phyloP scores from a whole-genome alignment of 2,329 filamentous ascomycete genomes.

The Paecilomyces niveus region DNA sequence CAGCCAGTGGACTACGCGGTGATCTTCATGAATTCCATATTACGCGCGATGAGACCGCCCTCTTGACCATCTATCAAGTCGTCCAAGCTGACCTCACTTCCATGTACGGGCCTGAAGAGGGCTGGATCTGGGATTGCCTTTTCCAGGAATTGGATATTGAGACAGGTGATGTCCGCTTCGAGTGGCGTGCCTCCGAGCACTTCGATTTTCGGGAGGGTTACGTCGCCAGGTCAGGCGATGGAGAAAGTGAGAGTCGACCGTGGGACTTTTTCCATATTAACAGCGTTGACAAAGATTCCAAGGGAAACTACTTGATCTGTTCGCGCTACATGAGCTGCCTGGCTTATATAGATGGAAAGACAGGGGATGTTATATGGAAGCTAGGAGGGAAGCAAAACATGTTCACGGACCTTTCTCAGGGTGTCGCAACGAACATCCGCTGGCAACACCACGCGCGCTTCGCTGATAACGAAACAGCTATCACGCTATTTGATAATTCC shows the following conservation, averaged over 20 bases:
- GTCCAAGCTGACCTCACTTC: constrained; percentile 31
- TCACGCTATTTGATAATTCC: constrained; percentile 38
- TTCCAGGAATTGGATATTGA: constrained; percentile 43
- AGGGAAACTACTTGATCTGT: constrained; percentile 50
- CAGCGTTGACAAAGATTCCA: constrained; percentile 45
- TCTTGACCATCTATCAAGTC: constrained; percentile 36
- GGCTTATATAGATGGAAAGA: constrained; percentile 40
- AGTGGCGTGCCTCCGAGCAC: constrained; percentile 44
- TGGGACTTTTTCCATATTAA: constrained; percentile 54
- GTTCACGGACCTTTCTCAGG: constrained; percentile 35
- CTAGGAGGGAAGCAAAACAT: constrained; percentile 45
- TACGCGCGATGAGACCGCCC: constrained; percentile 34
- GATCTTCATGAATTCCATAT: constrained; percentile 42
- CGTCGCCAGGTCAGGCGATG: constrained; percentile 11
- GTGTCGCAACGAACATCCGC: constrained; percentile 29
- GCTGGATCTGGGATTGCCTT: constrained; percentile 34
- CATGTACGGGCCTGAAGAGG: constrained; percentile 27
- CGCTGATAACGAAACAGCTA: constrained; percentile 16
- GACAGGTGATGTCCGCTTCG: constrained; percentile 37
- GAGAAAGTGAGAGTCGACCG: constrained; percentile 15
- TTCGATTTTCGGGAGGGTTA: constrained; percentile 21
- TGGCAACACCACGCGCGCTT: constrained; percentile 51
- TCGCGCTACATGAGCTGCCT: constrained; percentile 44
- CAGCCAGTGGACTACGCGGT: constrained; percentile 26
- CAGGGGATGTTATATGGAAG: constrained; percentile 47